Percentiles rank a stretch among this genome's conserved stretches.
phyloP scores from a whole-genome alignment of 768 basidiomycete species.

The Piloderma croceum region DNA sequence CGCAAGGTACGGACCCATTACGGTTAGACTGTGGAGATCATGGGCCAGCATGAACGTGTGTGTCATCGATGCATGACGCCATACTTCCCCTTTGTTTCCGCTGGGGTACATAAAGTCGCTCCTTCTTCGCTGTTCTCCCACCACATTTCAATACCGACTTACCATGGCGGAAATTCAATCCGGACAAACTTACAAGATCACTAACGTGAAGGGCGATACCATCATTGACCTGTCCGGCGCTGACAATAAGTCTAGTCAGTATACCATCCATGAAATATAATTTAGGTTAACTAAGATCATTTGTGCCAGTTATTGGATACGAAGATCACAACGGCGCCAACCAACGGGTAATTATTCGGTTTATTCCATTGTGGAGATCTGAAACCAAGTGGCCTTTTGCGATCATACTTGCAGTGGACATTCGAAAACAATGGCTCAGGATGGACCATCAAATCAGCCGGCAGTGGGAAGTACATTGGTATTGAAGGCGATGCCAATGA shows the following conservation, averaged over 20 bases:
- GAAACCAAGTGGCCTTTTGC: neutral
- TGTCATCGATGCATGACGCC: too few relatives aligned
- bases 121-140: too few relatives aligned
- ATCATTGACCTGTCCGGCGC: constrained; percentile 51
- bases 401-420: constrained; percentile 51
- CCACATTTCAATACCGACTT: too few relatives aligned
- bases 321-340: constrained; percentile 37
- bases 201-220: constrained; percentile 47
- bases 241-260: constrained; percentile 44
- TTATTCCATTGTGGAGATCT: neutral
- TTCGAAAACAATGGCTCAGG: constrained; percentile 33
- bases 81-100: too few relatives aligned
- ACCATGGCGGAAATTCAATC: too few relatives aligned
- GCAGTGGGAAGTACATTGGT: constrained; percentile 37
- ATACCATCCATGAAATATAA: too few relatives aligned
- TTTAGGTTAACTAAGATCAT: neutral
- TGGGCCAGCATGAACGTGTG: too few relatives aligned
- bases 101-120: too few relatives aligned
- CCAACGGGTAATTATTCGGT: constrained; percentile 40
- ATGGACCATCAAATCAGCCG: constrained; percentile 40
- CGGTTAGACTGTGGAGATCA: too few relatives aligned
- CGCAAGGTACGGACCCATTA: too few relatives aligned
- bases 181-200: constrained; percentile 39
- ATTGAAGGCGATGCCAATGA: constrained; percentile 33
- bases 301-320: constrained; percentile 44